Evolutionary conservation across 2,329 filamentous ascomycete genomes (phyloP), one percentile per base, ranked within the genome.

Genomic region (Monilinia vaccinii-corymbosi): DNA sequence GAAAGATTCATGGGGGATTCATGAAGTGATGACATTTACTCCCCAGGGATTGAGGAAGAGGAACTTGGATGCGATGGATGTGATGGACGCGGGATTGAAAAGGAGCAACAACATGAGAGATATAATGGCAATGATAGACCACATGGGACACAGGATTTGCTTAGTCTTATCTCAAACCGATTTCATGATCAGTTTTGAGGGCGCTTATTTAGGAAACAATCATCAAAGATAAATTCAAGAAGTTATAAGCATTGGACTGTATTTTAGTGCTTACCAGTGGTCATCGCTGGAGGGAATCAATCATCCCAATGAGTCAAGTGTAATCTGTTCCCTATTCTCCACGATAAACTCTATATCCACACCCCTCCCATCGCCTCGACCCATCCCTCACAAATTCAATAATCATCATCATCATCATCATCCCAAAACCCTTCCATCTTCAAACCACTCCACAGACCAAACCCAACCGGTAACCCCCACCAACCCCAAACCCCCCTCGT

Each of bases 401-500:
- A 42, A 16, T 25, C 23, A 40, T 25, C 50, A 32, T 13, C 16
- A 36, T 25, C 25, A 4, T 40, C 34, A 7, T 31, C 55, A n/a
- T 31, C 50, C 36, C 23, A 45, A 13, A 52, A n/a, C 8, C 18
- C 36, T 1, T 28, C 34, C 55, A 47, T 28, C 21, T 14, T 31
- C 14, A 50, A 31, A 11, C 23, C 10, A 6, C 34, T 45, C 55
- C 55, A 49, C 9, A 38, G 11, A 18, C 34, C 44, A 25, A 58
- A 42, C 34, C 55, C 55, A 6, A 38, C n/a, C 4, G 45, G 45
- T 13, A 58, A n/a, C 23, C 25, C 55, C 44, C 34, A 36, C 45
- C 45, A 49, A 11, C 55, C 55, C 55, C 55, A 57, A 28, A 50
- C 55, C 34, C 55, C 44, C 45, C 45, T 49, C 23, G 13, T 16